These are phyloP conservation scores for Fusarium sororula DNA, from an alignment of 2,329 filamentous ascomycete species.

Conservation along the genomic window DNA sequence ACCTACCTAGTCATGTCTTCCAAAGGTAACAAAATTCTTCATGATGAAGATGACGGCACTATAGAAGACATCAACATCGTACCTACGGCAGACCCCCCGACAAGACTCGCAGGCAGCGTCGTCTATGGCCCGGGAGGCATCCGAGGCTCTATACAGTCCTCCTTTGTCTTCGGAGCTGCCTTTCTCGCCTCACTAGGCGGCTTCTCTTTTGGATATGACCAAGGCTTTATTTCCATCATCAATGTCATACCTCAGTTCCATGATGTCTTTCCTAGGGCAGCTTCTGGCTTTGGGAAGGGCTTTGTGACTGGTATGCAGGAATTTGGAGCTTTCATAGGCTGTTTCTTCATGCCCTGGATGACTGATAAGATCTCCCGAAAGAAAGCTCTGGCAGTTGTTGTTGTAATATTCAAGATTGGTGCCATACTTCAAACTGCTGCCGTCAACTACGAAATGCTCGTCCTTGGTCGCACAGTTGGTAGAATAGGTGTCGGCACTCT, in stretches of 20 bases:
- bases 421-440: slow-evolving; percentile 38
- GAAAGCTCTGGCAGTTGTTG: slow-evolving; percentile 37
- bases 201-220: slow-evolving; percentile 35
- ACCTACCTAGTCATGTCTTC: not conserved
- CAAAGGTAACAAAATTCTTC: not conserved
- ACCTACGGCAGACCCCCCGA: not conserved
- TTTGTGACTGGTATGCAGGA: slow-evolving; percentile 56
- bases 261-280: slow-evolving; percentile 44
- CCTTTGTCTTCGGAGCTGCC: slow-evolving; percentile 50
- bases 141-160: not conserved
- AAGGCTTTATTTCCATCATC: slow-evolving; percentile 52
- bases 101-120: not conserved
- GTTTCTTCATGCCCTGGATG: slow-evolving; percentile 35
- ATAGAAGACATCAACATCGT: not conserved
- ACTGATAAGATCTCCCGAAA: slow-evolving; percentile 41
- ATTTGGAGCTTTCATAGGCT: slow-evolving; percentile 59
- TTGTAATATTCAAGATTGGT: slow-evolving; percentile 36
- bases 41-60: not conserved
- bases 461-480: slow-evolving; percentile 40
- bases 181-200: slow-evolving; percentile 48
- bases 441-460: slow-evolving; percentile 13
- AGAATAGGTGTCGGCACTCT: slow-evolving; percentile 58
- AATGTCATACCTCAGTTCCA: slow-evolving; percentile 57
- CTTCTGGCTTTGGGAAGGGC: slow-evolving; percentile 48
- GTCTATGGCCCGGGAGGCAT: not conserved